Conservation (phyloP, 2,329 filamentous ascomycete species). For the Ustulina deusta region DNA sequence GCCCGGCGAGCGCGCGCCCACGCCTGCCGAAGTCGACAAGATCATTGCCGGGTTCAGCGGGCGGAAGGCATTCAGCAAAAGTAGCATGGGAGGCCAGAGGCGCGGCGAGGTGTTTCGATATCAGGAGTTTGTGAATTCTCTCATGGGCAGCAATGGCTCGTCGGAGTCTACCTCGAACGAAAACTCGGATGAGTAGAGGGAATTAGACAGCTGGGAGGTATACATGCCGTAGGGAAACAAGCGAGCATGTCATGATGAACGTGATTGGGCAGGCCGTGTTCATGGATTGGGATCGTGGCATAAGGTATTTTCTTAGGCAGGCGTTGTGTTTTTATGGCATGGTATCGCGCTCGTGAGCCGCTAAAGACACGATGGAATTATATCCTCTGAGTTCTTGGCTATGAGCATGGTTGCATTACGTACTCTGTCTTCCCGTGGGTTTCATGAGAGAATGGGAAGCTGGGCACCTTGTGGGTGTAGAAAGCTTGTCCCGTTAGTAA, state of each 20-base stretch:
- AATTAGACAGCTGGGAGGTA: conserved; percentile 40
- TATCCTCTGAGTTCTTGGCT: not conserved
- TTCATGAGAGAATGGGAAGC: no score
- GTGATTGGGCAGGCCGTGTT: not conserved
- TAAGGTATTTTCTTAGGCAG: conserved; percentile 19
- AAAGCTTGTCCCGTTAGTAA: no score
- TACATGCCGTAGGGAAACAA: not conserved
- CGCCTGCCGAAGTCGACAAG: conserved; percentile 81
- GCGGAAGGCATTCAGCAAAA: conserved; percentile 82
- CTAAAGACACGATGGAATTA: not conserved
- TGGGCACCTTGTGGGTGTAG: not conserved
- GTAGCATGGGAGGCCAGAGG: conserved; percentile 58
- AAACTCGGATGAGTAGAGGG: conserved; percentile 47
- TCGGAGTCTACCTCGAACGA: conserved; percentile 26
- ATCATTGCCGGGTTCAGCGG: conserved; percentile 90
- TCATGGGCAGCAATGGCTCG: conserved; percentile 65
- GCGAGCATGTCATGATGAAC: conserved; percentile 4
- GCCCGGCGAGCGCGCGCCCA: conserved; percentile 72
- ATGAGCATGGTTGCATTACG: conserved; percentile 11
- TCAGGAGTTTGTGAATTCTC: conserved; percentile 85
- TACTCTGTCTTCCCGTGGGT: not conserved
- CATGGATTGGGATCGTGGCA: conserved; percentile 1
- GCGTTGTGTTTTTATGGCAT: conserved; percentile 24
- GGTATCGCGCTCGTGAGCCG: conserved; percentile 2
- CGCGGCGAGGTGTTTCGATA: conserved; percentile 93